phyloP scores from a whole-genome alignment of 1,284 basidiomycete species.

The Ustilago sp. region DNA sequence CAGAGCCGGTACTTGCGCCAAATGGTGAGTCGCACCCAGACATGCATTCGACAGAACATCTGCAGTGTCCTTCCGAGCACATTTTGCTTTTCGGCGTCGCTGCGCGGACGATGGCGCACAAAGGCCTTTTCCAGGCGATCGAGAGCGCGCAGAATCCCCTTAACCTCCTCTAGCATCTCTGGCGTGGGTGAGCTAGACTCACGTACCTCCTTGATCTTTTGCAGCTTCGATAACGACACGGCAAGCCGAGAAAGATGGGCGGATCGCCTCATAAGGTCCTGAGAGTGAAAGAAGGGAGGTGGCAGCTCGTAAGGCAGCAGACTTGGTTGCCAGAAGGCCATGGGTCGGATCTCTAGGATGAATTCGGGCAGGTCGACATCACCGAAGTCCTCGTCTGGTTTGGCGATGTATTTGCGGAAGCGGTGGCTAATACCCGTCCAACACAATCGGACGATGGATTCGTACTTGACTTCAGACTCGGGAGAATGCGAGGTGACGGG shows the following conservation, averaged over 20 bases:
- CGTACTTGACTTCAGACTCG: slow-evolving; percentile 54
- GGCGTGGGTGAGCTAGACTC: slow-evolving; percentile 7
- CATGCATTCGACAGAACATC: slow-evolving; percentile 54
- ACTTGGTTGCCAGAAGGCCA: slow-evolving; percentile 54
- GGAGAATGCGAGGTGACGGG: slow-evolving; percentile 38
- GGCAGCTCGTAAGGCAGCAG: slow-evolving; percentile 38
- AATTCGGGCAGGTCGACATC: slow-evolving; percentile 37
- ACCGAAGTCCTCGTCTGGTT: slow-evolving; percentile 41
- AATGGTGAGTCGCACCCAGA: slow-evolving; percentile 48
- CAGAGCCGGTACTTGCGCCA: slow-evolving; percentile 52
- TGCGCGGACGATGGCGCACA: slow-evolving; percentile 37
- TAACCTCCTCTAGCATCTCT: slow-evolving; percentile 28
- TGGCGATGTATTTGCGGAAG: slow-evolving; percentile 45
- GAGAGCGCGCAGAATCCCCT: slow-evolving; percentile 17
- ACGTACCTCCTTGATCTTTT: slow-evolving; percentile 27
- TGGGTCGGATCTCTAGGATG: slow-evolving; percentile 41
- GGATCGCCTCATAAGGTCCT: slow-evolving; percentile 46
- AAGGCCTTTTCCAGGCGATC: slow-evolving; percentile 40
- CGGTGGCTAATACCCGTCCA: slow-evolving; percentile 52
- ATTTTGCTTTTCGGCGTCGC: slow-evolving; percentile 32
- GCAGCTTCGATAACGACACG: slow-evolving; percentile 27
- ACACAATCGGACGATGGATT: slow-evolving; percentile 47
- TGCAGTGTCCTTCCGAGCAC: slow-evolving; percentile 47
- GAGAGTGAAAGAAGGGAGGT: slow-evolving; percentile 50
- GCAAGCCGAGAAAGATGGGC: slow-evolving; percentile 37